Base-by-base conservation (phyloP, 2,329 filamentous ascomycete genomes). In the Fusarium sp. region DNA sequence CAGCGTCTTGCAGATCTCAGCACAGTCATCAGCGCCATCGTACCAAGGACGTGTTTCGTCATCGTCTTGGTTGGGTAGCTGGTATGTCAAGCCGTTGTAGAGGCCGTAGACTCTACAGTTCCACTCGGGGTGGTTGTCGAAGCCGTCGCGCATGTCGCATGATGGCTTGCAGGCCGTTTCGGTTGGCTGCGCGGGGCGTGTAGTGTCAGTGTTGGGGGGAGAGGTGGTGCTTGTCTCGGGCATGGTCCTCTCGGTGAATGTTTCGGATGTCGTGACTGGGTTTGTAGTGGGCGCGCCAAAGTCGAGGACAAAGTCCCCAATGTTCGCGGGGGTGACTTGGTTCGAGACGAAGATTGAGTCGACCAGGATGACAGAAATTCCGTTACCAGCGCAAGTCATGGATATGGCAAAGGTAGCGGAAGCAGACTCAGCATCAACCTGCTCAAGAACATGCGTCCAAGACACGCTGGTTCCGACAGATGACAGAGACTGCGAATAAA, bases 261-360 rank as follows among this genome's bases (percentile, higher is more conserved):
- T 33, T 7, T 51, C 6, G 12, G 57, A 62, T 2, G 33, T 65
- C 12, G 45, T 28, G 0, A 8, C 22, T 9, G 42, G 36, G 2
- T 33, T 36, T 4, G 35, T 38, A 0, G 1, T 14, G 3, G 58
- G 39, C 3, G 4, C 9, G 3, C 64, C 56, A 26, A 73, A 70
- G 18, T 63, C 56, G 3, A 73, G 60, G 6, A 66, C 18, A 13
- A 67, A 73, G 5, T 66, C 20, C 0, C 52, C 61, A 5, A 73
- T 73, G 4, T 51, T 73, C 0, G 55, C 33, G 1, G 70, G 70
- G 0, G 70, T 73, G 3, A 73, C 66, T 18, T 73, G 70, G 5
- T 73, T 73, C 1, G 70, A 73, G 31, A 73, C 41, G 4, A 73
- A 73, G 1, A 73, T 28, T 0, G 70, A 73, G 52, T 73, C 70